Evolutionary conservation across 108 stramenopile species (phyloP).

Genomic region (Skeletonema potamos): DNA sequence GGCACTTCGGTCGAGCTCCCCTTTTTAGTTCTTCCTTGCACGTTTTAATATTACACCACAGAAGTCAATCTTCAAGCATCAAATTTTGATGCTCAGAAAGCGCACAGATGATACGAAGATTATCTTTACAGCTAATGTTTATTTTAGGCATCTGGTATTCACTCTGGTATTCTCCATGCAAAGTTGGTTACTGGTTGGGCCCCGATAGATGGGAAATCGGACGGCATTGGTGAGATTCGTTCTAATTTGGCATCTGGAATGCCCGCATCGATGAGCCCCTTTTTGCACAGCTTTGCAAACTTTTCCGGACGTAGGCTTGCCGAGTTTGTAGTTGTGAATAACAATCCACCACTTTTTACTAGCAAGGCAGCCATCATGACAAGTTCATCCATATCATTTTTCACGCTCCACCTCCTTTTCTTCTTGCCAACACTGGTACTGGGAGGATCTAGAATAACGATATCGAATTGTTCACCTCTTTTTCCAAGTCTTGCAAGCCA

Average conservation of each 20-base stretch:
- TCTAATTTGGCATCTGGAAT: constrained; percentile 62
- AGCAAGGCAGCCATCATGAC: constrained; percentile 75
- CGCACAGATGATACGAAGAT: too few relatives aligned
- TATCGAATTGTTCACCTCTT: constrained; percentile 82
- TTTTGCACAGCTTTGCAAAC: constrained; percentile 66
- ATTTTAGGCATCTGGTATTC: background rate
- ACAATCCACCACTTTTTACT: constrained; percentile 70
- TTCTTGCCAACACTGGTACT: constrained; percentile 78
- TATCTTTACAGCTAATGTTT: too few relatives aligned
- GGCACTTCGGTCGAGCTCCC: too few relatives aligned
- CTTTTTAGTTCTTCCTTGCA: too few relatives aligned
- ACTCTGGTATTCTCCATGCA: constrained; percentile 29
- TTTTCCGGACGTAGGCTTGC: constrained; percentile 64
- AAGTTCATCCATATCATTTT: constrained; percentile 73
- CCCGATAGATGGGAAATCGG: constrained; percentile 74
- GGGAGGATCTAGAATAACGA: constrained; percentile 87
- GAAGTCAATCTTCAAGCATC: background rate
- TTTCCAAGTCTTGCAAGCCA: constrained; percentile 77
- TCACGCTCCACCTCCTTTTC: constrained; percentile 83
- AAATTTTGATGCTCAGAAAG: too few relatives aligned
- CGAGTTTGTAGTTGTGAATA: constrained; percentile 80
- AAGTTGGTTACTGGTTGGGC: constrained; percentile 76
- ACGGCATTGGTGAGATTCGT: constrained; percentile 79
- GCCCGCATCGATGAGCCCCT: constrained; percentile 66
- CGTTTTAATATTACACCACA: background rate